Evolutionary conservation across 2,329 filamentous ascomycete genomes (phyloP), one percentile per base, ranked within the genome.

Genomic region (Aspergillus terreus): DNA sequence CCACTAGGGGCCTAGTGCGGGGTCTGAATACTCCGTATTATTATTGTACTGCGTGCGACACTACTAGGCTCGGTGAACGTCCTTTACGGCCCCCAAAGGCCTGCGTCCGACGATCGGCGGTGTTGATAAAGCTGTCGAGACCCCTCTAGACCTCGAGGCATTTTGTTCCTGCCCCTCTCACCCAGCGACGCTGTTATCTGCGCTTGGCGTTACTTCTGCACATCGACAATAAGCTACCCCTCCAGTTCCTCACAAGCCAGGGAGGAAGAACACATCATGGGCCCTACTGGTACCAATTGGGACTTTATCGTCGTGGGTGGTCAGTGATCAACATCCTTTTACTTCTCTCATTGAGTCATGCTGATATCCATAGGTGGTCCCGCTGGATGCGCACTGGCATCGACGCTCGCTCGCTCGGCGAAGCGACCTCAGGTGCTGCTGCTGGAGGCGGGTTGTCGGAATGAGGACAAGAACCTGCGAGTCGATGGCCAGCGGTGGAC

Each of bases 361-460:
- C 19, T 38, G 40, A 27, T 17, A 19, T 25, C 12, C 43, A 12
- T 52, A 82, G 82, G 75, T 54, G 83, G 84, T n/a, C 80, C 84
- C 2, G 76, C 84, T 6, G 84, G 84, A 6, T 78, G 78, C 45
- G 70, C 79, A 1, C 62, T 86, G 12, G 83, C 84, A 0, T 68
- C 77, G 1, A 69, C 73, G 1, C 76, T 87, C 4, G 76, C 81
- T 2, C 66, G 71, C 15, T 70, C 78, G 0, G 35, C 71, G 0
- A 71, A 72, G 33, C 71, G 67, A 7, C 83, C 83, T 0, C 73
- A 63, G 0, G 77, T 87, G 1, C 75, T 86, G 1, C 73, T 87
- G 1, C 67, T 87, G 2, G 84, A 87, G 66, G 83, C 83, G 1
- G 84, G 84, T 10, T 68, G 72, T 1, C 58, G 61, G 6, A 80